A percentile compares a stretch with the other conserved stretches of the same genome.
These are phyloP conservation scores for Davidsoniella australis DNA, from an alignment of 2,329 filamentous ascomycete species.

Conservation along the genomic window DNA sequence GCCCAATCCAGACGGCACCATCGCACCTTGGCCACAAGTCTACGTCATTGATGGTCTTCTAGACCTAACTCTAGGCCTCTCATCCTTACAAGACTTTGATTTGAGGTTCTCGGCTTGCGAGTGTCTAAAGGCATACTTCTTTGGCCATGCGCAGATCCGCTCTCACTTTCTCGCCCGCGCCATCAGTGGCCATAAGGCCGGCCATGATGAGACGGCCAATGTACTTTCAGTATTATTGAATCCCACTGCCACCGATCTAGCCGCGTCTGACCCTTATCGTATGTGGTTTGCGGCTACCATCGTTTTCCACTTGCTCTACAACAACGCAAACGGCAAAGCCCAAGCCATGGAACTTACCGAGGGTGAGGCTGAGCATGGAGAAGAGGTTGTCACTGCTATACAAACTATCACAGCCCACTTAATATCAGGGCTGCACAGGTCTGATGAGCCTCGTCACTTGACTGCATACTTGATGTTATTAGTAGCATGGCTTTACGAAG, in stretches of 20 bases:
- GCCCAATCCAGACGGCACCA: slow-evolving; percentile 20
- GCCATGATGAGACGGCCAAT: slow-evolving; percentile 70
- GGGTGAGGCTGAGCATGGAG: slow-evolving; percentile 72
- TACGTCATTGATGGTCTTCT: slow-evolving; percentile 91
- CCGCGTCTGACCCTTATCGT: slow-evolving; percentile 65
- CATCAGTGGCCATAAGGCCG: slow-evolving; percentile 68
- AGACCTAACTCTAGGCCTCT: slow-evolving; percentile 58
- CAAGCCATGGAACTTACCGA: slow-evolving; percentile 70
- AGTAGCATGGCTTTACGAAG: slow-evolving; percentile 80
- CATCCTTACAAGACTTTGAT: slow-evolving; percentile 53
- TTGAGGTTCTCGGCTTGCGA: slow-evolving; percentile 71
- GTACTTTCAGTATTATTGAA: slow-evolving; percentile 68
- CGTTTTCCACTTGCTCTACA: slow-evolving; percentile 69
- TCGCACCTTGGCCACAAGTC: slow-evolving; percentile 32
- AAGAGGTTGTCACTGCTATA: slow-evolving; percentile 89
- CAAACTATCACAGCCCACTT: slow-evolving; percentile 77
- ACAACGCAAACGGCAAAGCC: slow-evolving; percentile 62
- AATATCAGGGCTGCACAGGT: slow-evolving; percentile 58
- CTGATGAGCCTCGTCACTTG: slow-evolving; percentile 60
- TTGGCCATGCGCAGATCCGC: slow-evolving; percentile 62
- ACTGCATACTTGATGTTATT: slow-evolving; percentile 83
- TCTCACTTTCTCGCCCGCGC: slow-evolving; percentile 75
- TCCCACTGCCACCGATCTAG: slow-evolving; percentile 36
- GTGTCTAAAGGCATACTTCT: slow-evolving; percentile 86
- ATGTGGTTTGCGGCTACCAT: slow-evolving; percentile 81